Percentiles rank a stretch among this genome's conserved stretches.
Conservation (phyloP, 805 yeast species). For the Yarrowia deformans region DNA sequence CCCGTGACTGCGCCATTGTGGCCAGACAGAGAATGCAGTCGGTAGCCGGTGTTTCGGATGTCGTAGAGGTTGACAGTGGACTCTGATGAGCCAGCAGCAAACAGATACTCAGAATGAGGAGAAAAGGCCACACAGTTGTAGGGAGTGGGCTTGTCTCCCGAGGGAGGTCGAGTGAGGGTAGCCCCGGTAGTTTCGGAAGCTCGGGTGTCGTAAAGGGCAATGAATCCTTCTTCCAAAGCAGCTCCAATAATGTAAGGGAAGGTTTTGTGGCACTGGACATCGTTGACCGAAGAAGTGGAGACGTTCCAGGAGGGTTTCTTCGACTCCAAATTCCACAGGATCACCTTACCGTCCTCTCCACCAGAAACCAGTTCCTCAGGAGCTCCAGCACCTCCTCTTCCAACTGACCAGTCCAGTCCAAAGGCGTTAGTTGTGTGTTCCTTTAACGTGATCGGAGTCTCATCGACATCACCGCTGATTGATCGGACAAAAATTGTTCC, state of each 20-base stretch:
- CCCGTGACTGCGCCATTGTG: slow-evolving; percentile 65
- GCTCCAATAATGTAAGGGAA: slow-evolving; percentile 64
- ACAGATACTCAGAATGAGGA: slow-evolving; percentile 58
- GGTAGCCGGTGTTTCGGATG: slow-evolving; percentile 64
- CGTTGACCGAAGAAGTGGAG: slow-evolving; percentile 57
- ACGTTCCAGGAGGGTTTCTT: slow-evolving; percentile 1
- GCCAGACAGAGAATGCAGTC: slow-evolving; percentile 71
- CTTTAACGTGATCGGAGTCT: slow-evolving; percentile 41
- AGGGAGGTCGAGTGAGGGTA: slow-evolving; percentile 50
- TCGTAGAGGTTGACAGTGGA: slow-evolving; percentile 76
- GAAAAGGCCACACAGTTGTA: slow-evolving; percentile 74
- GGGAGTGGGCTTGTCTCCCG: slow-evolving; percentile 54
- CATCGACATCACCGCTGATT: slow-evolving; percentile 41
- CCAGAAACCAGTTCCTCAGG: slow-evolving; percentile 60
- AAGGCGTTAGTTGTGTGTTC: slow-evolving; percentile 70
- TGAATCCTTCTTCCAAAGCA: slow-evolving; percentile 69
- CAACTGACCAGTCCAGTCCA: slow-evolving; percentile 71
- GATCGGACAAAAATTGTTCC: slow-evolving; percentile 50
- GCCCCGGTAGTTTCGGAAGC: slow-evolving; percentile 50
- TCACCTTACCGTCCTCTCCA: slow-evolving; percentile 70
- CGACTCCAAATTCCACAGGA: slow-evolving; percentile 68
- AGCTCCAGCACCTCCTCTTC: slow-evolving; percentile 46
- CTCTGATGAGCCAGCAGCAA: slow-evolving; percentile 82
- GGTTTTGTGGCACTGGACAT: slow-evolving; percentile 63
- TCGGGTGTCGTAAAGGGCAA: slow-evolving; percentile 69